Evolutionary conservation across 768 basidiomycete genomes (phyloP).

Genomic region (Dioszegia hungarica): DNA sequence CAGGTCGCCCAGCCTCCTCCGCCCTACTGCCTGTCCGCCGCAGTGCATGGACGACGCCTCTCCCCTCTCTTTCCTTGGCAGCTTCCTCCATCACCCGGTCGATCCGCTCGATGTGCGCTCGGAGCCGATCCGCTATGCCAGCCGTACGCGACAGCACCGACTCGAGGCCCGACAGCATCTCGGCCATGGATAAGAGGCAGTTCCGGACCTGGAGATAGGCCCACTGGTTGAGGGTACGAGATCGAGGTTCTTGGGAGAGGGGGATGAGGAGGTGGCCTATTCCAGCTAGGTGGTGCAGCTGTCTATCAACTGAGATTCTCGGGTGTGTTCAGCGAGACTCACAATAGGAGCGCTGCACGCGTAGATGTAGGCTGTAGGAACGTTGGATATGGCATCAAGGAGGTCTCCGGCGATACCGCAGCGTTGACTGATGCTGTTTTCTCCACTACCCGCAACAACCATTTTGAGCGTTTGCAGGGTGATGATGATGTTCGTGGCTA

Average conservation of each 20-base stretch:
- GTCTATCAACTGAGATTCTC: neutral
- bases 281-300: slow-evolving; percentile 44
- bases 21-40: neutral
- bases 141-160: slow-evolving; percentile 8
- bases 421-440: slow-evolving; percentile 23
- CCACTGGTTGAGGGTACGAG: slow-evolving; percentile 17
- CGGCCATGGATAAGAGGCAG: slow-evolving; percentile 34
- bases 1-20: neutral
- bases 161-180: slow-evolving; percentile 31
- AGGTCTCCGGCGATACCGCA: slow-evolving; percentile 42
- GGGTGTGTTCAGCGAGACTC: neutral
- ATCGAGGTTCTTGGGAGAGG: slow-evolving; percentile 28
- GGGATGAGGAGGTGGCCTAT: slow-evolving; percentile 42
- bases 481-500: slow-evolving; percentile 36
- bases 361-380: slow-evolving; percentile 35
- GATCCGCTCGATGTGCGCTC: slow-evolving; percentile 19
- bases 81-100: slow-evolving; percentile 22
- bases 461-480: slow-evolving; percentile 39
- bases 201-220: slow-evolving; percentile 32
- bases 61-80: slow-evolving; percentile 8
- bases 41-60: slow-evolving; percentile 2
- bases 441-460: slow-evolving; percentile 29
- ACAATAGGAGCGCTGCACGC: slow-evolving; percentile 30
- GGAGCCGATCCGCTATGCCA: slow-evolving; percentile 11
- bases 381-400: slow-evolving; percentile 28